phyloP scores from a whole-genome alignment of 1,139 yeast species.

The Geotrichum restrictum region DNA sequence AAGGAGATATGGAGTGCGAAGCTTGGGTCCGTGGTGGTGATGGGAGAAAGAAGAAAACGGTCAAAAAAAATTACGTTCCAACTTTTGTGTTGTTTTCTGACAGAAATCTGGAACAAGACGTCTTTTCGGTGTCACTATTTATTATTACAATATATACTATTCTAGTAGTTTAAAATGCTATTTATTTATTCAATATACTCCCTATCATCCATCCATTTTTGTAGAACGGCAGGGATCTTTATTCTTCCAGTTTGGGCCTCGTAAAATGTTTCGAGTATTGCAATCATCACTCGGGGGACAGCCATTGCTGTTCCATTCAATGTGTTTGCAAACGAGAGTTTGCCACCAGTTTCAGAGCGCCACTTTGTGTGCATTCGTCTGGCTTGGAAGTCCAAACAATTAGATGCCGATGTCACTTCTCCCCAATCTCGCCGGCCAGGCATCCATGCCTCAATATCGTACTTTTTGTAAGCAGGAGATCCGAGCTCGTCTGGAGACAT shows the following conservation, averaged over 20 bases:
- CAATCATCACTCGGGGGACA: conserved; percentile 84
- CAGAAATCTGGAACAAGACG: not conserved
- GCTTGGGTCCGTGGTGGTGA: conserved; percentile 7
- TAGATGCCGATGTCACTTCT: conserved; percentile 85
- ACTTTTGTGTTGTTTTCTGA: not conserved
- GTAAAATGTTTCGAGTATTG: conserved; percentile 79
- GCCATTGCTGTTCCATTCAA: conserved; percentile 96
- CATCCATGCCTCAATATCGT: conserved; percentile 97
- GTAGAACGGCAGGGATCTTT: conserved; percentile 63
- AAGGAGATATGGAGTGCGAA: not conserved
- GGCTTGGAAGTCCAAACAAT: conserved; percentile 89
- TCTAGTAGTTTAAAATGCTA: not conserved
- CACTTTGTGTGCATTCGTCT: conserved; percentile 70
- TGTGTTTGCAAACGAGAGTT: conserved; percentile 61
- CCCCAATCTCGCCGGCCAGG: conserved; percentile 95
- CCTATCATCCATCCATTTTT: conserved; percentile 39
- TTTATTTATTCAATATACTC: conserved; percentile 30
- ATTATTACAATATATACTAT: too few relatives aligned
- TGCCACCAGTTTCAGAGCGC: conserved; percentile 38
- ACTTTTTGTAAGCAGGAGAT: conserved; percentile 87
- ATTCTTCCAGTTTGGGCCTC: conserved; percentile 56
- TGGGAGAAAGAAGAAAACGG: conserved; percentile 7
- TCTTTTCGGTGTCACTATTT: not conserved
- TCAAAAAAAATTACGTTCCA: not conserved
- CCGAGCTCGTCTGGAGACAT: conserved; percentile 94